Evolutionary conservation across 1,284 basidiomycete species (phyloP), one percentile per base, ranked within the genome.

Genomic region (Cutaneotrichosporon sp.): DNA sequence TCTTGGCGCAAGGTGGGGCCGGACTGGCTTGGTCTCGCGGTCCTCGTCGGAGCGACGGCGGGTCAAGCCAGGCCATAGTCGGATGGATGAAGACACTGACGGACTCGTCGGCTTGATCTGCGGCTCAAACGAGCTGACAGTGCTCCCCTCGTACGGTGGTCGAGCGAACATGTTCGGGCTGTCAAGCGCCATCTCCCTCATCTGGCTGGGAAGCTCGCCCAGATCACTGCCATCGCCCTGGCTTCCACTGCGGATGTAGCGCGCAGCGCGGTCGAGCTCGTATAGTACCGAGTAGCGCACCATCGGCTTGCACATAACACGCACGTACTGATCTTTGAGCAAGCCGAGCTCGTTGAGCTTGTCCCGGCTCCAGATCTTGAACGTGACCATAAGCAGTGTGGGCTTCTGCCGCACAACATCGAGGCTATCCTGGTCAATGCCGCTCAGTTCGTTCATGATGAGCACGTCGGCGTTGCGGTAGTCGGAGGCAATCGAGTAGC

Each of bases 231-330:
- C 46, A 32, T 50, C 58, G 51, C 46, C 58, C 14, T 36, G 21
- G 10, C 31, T 16, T 4, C 58, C 58, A 18, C 26, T 16, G 32
- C 50, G 59, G 61, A 32, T 69, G 68, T 60, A 75, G 68, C 21
- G 63, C 61, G 38, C 68, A 64, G 13, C 70, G 61, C 18, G 70
- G 67, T n/a, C 73, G 70, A 96, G 82, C 6, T 88, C 85, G 16
- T 84, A 76, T 40, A 88, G 85, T 61, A 97, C 82, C 36, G 89
- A 87, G 57, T 86, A 86, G 0, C 93, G 94, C 0, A 93, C 92
- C 32, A 88, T 88, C 4, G 94, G 94, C 78, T 97, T 97, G 84
- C 16, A 91, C 86, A 76, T 90, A 91, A 77, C 92, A 10, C 58
- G 58, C 14, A 46, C 50, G 93, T 93, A n/a, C 87, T 86, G 32